Evolutionary conservation across 805 yeast genomes (phyloP).

Genomic region (Schizosaccharomyces osmophilus): DNA sequence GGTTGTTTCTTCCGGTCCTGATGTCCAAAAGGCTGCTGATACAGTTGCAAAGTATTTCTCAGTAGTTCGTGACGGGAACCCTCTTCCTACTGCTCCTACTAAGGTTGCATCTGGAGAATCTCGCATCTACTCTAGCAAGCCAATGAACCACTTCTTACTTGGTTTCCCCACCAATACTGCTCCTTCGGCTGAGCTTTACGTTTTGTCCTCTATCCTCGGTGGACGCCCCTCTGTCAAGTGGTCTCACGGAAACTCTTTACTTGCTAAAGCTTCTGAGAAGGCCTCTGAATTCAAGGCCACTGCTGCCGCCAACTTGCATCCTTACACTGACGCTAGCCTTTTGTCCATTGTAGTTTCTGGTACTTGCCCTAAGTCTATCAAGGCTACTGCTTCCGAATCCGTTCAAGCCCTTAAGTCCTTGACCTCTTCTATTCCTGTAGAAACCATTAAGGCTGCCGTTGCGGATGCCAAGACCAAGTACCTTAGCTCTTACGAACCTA

Average conservation of each 20-base stretch:
- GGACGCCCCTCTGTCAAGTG: conserved; percentile 27
- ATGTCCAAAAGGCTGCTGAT: conserved; percentile 38
- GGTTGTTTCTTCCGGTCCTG: conserved; percentile 50
- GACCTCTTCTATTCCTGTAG: conserved; percentile 10
- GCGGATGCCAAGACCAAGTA: conserved; percentile 36
- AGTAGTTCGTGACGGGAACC: conserved; percentile 34
- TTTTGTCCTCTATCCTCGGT: conserved; percentile 42
- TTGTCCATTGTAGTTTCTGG: conserved; percentile 48
- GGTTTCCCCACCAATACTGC: conserved; percentile 52
- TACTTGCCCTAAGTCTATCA: conserved; percentile 25
- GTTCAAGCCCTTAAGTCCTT: conserved; percentile 6
- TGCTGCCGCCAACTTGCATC: conserved; percentile 23
- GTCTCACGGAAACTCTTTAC: conserved; percentile 25
- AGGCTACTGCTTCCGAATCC: conserved; percentile 28
- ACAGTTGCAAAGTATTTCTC: conserved; percentile 35
- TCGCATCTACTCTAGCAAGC: conserved; percentile 32
- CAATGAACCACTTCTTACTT: conserved; percentile 41
- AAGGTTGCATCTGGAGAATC: conserved; percentile 38
- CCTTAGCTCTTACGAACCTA: conserved; percentile 18
- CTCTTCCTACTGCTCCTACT: conserved; percentile 19
- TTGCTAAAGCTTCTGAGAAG: conserved; percentile 13
- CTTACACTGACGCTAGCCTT: conserved; percentile 59
- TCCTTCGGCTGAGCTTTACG: conserved; percentile 38
- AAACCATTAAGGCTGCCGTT: conserved; percentile 25
- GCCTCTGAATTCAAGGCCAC: conserved; percentile 14